Evolutionary conservation across 139 green algal species (phyloP).

Genomic region (Chlamydomonas sphaeroides): DNA sequence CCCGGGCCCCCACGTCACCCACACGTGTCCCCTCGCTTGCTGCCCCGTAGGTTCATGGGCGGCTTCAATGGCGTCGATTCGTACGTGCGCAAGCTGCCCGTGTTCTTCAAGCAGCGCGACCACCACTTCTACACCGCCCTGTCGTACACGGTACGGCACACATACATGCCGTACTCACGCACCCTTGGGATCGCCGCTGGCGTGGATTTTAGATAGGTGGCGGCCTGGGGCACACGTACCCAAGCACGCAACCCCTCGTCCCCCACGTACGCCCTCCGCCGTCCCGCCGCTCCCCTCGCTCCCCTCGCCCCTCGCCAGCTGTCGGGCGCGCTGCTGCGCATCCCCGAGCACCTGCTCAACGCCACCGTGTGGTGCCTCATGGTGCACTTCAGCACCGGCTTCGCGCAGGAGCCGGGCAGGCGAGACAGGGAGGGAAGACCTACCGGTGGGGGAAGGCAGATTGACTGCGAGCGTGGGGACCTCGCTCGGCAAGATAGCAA

Average conservation of each 20-base stretch:
- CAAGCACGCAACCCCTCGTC: too few species aligned
- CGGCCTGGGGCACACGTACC: too few species aligned
- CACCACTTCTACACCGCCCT: conserved; percentile 74
- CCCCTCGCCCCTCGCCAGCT: too few species aligned
- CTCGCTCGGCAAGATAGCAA: too few species aligned
- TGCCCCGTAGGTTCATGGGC: conserved; percentile 25
- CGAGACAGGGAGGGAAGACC: neutral
- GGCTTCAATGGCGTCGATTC: neutral
- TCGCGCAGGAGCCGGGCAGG: conserved; percentile 43
- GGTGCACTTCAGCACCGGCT: conserved; percentile 74
- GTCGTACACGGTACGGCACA: conserved; percentile 11
- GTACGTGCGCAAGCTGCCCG: conserved; percentile 23
- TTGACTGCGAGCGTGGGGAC: neutral
- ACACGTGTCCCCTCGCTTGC: too few species aligned
- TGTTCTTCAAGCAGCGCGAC: conserved; percentile 89
- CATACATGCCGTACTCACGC: too few species aligned
- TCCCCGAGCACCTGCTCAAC: conserved; percentile 70
- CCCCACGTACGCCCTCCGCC: too few species aligned
- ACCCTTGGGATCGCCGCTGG: too few species aligned
- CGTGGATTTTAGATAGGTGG: too few species aligned
- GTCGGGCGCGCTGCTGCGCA: conserved; percentile 42
- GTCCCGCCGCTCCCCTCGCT: too few species aligned
- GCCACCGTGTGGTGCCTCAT: conserved; percentile 61
- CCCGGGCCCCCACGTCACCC: too few species aligned
- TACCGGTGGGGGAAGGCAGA: neutral